These are phyloP conservation scores for Colletotrichum abscissum DNA, from an alignment of 2,329 filamentous ascomycete species.

Conservation along the genomic window DNA sequence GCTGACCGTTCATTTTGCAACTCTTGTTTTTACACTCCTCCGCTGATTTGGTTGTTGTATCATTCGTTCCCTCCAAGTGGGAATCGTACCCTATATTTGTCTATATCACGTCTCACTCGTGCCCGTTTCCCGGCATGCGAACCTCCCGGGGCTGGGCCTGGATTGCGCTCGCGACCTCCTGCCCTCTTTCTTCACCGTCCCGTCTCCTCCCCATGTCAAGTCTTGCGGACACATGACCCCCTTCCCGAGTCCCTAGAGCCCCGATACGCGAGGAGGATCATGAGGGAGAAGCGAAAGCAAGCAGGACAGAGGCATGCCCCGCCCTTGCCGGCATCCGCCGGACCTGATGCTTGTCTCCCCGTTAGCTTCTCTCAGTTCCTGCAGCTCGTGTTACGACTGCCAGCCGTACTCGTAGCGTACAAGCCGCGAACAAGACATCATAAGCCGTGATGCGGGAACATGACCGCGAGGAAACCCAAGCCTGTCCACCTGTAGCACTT, in stretches of 20 bases:
- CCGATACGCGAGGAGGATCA: constrained; percentile 24
- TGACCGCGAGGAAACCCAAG: background rate
- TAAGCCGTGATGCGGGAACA: background rate
- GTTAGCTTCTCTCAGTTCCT: background rate
- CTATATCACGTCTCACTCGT: constrained; percentile 16
- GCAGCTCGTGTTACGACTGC: constrained; percentile 1
- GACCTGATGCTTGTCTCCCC: constrained; percentile 12
- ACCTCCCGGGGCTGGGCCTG: constrained; percentile 15
- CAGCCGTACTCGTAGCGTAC: background rate
- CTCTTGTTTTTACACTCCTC: background rate
- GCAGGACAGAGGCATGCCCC: constrained; percentile 5
- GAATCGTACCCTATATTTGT: background rate
- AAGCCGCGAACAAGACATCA: background rate
- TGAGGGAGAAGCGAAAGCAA: constrained; percentile 27
- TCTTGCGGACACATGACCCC: background rate
- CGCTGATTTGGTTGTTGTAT: background rate
- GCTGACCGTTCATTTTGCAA: background rate
- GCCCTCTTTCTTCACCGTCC: background rate
- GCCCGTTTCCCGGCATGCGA: constrained; percentile 2
- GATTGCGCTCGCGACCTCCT: background rate
- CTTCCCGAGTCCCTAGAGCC: background rate
- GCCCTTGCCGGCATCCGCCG: constrained; percentile 8
- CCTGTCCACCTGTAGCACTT: background rate
- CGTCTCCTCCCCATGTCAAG: background rate
- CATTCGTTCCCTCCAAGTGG: background rate